These are phyloP conservation scores for Ceratobasidium sp. DNA, from an alignment of 1,284 basidiomycete genomes.

Conservation along the genomic window DNA sequence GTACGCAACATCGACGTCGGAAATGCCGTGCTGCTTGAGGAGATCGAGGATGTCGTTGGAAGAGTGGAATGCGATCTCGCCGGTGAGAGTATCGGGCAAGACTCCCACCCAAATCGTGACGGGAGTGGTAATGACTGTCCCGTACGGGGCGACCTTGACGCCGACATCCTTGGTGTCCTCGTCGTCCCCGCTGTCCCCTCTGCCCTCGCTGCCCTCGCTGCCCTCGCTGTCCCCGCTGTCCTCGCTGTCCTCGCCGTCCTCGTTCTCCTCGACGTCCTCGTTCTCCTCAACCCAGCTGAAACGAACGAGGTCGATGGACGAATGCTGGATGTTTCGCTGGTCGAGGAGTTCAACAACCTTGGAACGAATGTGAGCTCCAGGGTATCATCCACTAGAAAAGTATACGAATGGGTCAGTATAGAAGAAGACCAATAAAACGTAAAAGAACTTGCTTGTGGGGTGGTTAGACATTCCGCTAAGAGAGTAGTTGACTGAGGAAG, in stretches of 20 bases:
- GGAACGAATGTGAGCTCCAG: slow-evolving; percentile 55
- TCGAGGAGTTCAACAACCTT: slow-evolving; percentile 56
- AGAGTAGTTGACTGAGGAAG: no score
- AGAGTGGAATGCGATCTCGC: slow-evolving; percentile 40
- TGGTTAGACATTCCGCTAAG: no score
- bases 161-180: neutral
- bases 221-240: no score
- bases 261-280: slow-evolving; percentile 22
- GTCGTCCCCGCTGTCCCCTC: neutral
- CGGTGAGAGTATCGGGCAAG: slow-evolving; percentile 35
- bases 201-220: no score
- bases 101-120: slow-evolving; percentile 47
- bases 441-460: no score
- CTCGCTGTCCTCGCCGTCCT: no score
- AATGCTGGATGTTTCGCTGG: slow-evolving; percentile 51
- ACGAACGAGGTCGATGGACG: slow-evolving; percentile 56
- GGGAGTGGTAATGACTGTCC: slow-evolving; percentile 23
- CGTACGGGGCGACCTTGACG: neutral
- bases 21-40: slow-evolving; percentile 27
- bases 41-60: slow-evolving; percentile 37
- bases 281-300: slow-evolving; percentile 51
- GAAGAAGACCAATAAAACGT: no score
- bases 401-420: no score
- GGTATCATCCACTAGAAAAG: no score
- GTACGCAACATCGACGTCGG: slow-evolving; percentile 45